A percentile compares a stretch with the other conserved stretches of the same genome.
Conservation (phyloP, 495 filamentous ascomycete species). For the Neurospora sp. region DNA sequence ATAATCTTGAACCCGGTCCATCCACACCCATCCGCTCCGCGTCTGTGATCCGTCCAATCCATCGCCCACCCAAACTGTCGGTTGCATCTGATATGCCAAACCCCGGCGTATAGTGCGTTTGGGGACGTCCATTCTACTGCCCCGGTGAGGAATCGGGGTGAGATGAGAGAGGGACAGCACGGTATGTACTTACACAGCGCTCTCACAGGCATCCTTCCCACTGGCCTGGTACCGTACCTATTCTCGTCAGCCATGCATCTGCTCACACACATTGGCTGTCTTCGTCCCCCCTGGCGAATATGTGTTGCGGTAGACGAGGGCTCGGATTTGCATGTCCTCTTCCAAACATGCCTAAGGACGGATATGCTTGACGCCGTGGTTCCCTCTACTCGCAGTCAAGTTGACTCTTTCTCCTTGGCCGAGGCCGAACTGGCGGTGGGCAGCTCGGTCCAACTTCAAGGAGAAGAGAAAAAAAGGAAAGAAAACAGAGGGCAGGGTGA, state of each 20-base stretch:
- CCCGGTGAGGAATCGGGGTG: background rate
- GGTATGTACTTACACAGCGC: background rate
- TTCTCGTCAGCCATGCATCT: background rate
- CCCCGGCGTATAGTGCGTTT: background rate
- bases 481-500: background rate
- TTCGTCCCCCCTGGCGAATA: background rate
- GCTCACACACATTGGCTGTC: background rate
- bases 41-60: background rate
- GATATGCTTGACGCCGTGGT: background rate
- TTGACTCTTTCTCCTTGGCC: background rate
- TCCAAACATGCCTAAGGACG: background rate
- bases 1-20: background rate
- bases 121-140: background rate
- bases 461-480: background rate
- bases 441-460: background rate
- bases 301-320: background rate
- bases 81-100: too few species aligned
- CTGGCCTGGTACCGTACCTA: background rate
- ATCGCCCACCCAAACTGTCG: background rate
- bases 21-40: background rate
- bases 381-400: background rate
- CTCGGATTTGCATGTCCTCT: background rate
- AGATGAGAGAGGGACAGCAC: background rate
- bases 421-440: background rate
- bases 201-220: background rate